A percentile compares a stretch with the other conserved stretches of the same genome.
These are phyloP conservation scores for Cantharellus anzutake DNA, from an alignment of 768 basidiomycete species.

Conservation along the genomic window DNA sequence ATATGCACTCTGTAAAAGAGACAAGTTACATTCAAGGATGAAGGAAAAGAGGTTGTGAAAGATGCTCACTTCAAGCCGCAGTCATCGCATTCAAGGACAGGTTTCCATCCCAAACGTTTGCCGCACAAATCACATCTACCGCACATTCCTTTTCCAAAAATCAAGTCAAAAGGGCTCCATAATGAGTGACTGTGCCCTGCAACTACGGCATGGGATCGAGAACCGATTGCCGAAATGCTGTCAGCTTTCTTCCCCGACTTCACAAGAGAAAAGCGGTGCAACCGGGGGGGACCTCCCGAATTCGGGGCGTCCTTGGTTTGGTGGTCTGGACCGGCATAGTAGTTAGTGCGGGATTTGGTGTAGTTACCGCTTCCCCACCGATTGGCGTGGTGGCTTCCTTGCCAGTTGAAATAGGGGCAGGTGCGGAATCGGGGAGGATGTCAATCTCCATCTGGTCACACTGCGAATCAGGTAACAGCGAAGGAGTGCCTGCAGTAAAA, in stretches of 20 bases:
- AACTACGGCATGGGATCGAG: slow-evolving; percentile 18
- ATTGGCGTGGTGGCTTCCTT: neutral
- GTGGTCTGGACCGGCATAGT: neutral
- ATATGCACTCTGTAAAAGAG: slow-evolving; percentile 43
- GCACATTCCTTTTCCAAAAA: slow-evolving; percentile 40
- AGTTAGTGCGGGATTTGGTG: neutral
- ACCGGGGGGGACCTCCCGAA: slow-evolving; percentile 25
- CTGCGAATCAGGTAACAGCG: slow-evolving; percentile 13
- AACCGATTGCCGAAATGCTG: slow-evolving; percentile 2
- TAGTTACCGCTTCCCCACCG: neutral
- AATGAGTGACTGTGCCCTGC: slow-evolving; percentile 7
- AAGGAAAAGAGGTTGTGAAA: neutral
- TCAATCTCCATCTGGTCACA: no score
- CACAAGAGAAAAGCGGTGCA: slow-evolving; percentile 76
- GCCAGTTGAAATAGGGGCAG: neutral
- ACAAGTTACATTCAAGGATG: neutral
- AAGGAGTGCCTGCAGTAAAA: slow-evolving; percentile 38
- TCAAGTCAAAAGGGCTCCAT: slow-evolving; percentile 64
- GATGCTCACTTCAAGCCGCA: slow-evolving; percentile 48
- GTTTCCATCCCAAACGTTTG: slow-evolving; percentile 75
- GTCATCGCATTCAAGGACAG: slow-evolving; percentile 74
- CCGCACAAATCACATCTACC: slow-evolving; percentile 68
- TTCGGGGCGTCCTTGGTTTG: neutral
- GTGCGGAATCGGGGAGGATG: neutral
- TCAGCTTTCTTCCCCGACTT: slow-evolving; percentile 35